These are phyloP conservation scores for Naganishia sp. DNA, from an alignment of 1,284 basidiomycete genomes.

Conservation along the genomic window DNA sequence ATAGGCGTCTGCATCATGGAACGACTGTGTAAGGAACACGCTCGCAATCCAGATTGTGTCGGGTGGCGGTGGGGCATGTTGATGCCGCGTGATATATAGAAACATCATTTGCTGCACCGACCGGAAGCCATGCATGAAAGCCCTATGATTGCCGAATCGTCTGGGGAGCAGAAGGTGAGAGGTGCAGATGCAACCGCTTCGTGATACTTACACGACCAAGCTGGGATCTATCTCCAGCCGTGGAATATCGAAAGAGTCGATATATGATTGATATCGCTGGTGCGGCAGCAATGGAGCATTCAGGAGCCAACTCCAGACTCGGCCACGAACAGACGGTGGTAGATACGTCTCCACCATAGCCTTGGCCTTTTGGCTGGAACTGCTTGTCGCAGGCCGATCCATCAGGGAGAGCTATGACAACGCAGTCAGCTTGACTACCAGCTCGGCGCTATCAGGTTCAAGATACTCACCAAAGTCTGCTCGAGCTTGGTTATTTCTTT, in stretches of 20 bases:
- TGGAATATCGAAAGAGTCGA: constrained; percentile 18
- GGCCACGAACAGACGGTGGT: constrained; percentile 26
- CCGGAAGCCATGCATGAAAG: constrained; percentile 21
- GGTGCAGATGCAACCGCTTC: not conserved
- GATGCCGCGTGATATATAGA: constrained; percentile 16
- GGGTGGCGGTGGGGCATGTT: constrained; percentile 13
- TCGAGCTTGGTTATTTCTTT: constrained; percentile 26
- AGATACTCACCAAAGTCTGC: constrained; percentile 24
- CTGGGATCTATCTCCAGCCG: constrained; percentile 16
- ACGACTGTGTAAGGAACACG: constrained; percentile 16
- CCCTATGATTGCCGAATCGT: constrained; percentile 19
- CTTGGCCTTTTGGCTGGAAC: constrained; percentile 24
- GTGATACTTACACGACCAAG: constrained; percentile 1
- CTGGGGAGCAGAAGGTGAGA: not conserved
- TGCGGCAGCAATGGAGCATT: constrained; percentile 9
- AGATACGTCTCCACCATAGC: constrained; percentile 14
- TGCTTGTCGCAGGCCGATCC: not conserved
- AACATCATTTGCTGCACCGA: constrained; percentile 23
- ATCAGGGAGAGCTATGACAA: constrained; percentile 13
- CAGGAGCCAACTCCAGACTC: constrained; percentile 29
- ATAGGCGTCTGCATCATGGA: constrained; percentile 24
- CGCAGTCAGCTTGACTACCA: not conserved
- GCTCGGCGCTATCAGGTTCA: not conserved
- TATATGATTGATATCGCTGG: constrained; percentile 9
- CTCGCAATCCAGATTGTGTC: constrained; percentile 28